These are phyloP conservation scores for Ascochyta viciae-villosae DNA, from an alignment of 2,329 filamentous ascomycete genomes.

Conservation along the genomic window DNA sequence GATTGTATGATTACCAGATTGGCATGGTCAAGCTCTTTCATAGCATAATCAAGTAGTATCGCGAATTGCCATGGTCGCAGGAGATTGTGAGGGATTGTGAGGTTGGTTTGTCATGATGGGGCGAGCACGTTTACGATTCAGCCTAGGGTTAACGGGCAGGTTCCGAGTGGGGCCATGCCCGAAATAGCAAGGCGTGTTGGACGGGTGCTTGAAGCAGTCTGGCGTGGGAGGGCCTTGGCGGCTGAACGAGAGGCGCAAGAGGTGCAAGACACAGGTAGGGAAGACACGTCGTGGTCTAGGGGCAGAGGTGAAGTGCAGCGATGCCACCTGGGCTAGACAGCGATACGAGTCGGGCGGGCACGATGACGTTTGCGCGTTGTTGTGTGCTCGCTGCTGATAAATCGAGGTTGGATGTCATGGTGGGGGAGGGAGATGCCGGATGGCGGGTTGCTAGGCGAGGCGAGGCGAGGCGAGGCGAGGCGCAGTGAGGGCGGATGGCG, in stretches of 20 bases:
- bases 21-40: background rate
- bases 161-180: background rate
- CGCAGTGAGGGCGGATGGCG: slow-evolving; percentile 4
- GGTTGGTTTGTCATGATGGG: background rate
- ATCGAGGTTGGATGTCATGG: slow-evolving; percentile 26
- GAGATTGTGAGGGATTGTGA: background rate
- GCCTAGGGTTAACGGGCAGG: background rate
- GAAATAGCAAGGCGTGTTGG: slow-evolving; percentile 2
- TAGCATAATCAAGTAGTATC: slow-evolving; percentile 6
- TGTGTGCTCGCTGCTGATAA: slow-evolving; percentile 34
- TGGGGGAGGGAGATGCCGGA: slow-evolving; percentile 21
- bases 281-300: background rate
- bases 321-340: slow-evolving; percentile 3
- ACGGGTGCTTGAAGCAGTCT: slow-evolving; percentile 18
- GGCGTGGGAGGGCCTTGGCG: slow-evolving; percentile 8
- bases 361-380: slow-evolving; percentile 26
- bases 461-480: slow-evolving; percentile 7
- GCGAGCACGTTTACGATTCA: background rate
- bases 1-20: background rate
- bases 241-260: background rate
- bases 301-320: background rate
- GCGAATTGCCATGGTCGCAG: background rate
- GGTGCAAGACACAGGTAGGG: background rate
- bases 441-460: slow-evolving; percentile 13
- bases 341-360: slow-evolving; percentile 3